Percentiles rank a stretch among this genome's conserved stretches.
These are phyloP conservation scores for Colletotrichum chrysophilum DNA, from an alignment of 2,329 filamentous ascomycete species.

Conservation along the genomic window DNA sequence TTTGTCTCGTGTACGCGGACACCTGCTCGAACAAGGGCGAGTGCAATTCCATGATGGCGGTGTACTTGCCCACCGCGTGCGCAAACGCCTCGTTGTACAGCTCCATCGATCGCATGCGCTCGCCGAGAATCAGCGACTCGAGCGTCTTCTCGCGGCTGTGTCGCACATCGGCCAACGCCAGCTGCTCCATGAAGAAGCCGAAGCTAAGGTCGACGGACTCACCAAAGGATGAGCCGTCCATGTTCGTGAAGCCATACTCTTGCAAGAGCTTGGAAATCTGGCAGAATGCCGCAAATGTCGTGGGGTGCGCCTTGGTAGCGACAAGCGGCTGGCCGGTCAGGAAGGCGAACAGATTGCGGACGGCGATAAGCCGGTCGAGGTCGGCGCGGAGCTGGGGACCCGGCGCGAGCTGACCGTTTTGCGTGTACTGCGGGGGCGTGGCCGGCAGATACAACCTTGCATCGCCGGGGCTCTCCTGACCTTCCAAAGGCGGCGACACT, in stretches of 20 bases:
- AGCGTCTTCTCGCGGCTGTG: conserved; percentile 86
- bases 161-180: conserved; percentile 79
- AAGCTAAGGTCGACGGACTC: conserved; percentile 69
- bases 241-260: conserved; percentile 61
- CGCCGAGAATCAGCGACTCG: conserved; percentile 86
- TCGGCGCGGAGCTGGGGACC: conserved; percentile 41
- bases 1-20: conserved; percentile 72
- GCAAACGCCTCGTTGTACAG: conserved; percentile 93
- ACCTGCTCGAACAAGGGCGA: conserved; percentile 75
- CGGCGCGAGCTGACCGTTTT: conserved; percentile 37
- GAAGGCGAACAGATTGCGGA: conserved; percentile 71
- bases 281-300: conserved; percentile 59
- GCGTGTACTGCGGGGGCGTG: conserved; percentile 34
- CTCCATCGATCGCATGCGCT: conserved; percentile 80
- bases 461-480: conserved; percentile 41
- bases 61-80: conserved; percentile 87
- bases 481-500: conserved; percentile 37
- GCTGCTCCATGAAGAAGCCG: conserved; percentile 77
- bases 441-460: conserved; percentile 60
- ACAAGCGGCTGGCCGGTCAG: conserved; percentile 68
- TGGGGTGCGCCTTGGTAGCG: conserved; percentile 57
- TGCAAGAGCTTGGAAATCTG: conserved; percentile 58
- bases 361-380: conserved; percentile 60
- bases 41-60: conserved; percentile 70
- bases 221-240: conserved; percentile 64